Evolutionary conservation across 176 grass and related monocot species (phyloP).

Genomic region (Lolium rigidum): DNA sequence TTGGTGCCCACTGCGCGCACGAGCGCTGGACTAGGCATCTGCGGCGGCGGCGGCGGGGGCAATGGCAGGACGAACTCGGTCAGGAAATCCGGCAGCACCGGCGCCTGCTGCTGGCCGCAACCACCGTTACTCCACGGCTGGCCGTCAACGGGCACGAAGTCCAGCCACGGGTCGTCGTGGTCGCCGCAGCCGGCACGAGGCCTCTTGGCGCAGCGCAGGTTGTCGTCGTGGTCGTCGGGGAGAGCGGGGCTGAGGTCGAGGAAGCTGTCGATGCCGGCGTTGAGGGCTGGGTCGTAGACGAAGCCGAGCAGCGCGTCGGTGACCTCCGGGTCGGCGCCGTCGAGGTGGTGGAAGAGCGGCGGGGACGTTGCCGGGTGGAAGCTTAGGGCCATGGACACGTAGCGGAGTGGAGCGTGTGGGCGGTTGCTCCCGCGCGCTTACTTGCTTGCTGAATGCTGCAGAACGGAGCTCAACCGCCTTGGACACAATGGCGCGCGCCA

Average conservation of each 20-base stretch:
- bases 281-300: conserved; percentile 51
- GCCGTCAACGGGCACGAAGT: not conserved
- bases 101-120: not conserved
- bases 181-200: not conserved
- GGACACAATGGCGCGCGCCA: not conserved
- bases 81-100: not conserved
- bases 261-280: conserved; percentile 43
- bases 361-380: conserved; percentile 37
- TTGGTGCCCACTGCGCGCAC: conserved; percentile 1
- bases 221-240: not conserved
- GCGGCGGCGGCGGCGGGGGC: not conserved
- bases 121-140: not conserved
- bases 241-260: conserved; percentile 20
- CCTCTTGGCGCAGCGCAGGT: conserved; percentile 32
- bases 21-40: not conserved
- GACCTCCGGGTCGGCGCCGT: conserved; percentile 45
- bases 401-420: not conserved
- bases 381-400: conserved; percentile 43
- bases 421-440: not conserved
- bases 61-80: conserved; percentile 10
- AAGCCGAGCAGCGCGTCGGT: conserved; percentile 69
- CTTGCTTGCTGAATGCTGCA: not conserved
- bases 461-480: conserved; percentile 22
- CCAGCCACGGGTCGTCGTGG: not conserved
- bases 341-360: conserved; percentile 25